These are phyloP conservation scores for Fusarium camptoceras DNA, from an alignment of 2,329 filamentous ascomycete species.

Conservation along the genomic window DNA sequence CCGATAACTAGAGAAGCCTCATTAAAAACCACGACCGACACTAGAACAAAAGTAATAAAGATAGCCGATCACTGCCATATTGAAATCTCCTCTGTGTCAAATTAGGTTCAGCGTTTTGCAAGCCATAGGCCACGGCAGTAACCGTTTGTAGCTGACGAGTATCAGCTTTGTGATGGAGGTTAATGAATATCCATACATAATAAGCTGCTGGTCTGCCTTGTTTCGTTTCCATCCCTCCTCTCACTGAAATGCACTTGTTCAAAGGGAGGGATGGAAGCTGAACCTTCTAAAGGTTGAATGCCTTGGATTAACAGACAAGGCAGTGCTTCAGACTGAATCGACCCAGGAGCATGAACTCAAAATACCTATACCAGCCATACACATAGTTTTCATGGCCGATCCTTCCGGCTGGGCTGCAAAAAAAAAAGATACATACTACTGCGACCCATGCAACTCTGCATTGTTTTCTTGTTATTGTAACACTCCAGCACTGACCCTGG, in stretches of 20 bases:
- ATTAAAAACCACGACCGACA: slow-evolving; percentile 8
- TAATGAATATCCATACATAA: background rate
- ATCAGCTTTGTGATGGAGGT: background rate
- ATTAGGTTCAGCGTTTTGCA: slow-evolving; percentile 6
- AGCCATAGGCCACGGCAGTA: background rate
- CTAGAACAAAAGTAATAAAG: slow-evolving; percentile 2
- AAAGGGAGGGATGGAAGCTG: slow-evolving; percentile 1
- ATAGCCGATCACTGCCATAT: slow-evolving; percentile 5
- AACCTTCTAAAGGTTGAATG: slow-evolving; percentile 8
- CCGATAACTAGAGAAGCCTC: background rate
- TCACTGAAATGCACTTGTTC: slow-evolving; percentile 9
- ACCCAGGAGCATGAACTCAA: slow-evolving; percentile 27
- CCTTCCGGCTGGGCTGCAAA: slow-evolving; percentile 20
- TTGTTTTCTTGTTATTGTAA: slow-evolving; percentile 1
- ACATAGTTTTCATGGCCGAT: slow-evolving; percentile 12
- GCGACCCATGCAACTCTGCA: slow-evolving; percentile 8
- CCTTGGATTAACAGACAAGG: background rate
- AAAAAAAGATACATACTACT: slow-evolving; percentile 6
- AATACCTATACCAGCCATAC: slow-evolving; percentile 17
- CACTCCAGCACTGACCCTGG: background rate
- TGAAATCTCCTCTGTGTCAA: slow-evolving; percentile 2
- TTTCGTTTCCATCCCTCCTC: slow-evolving; percentile 10
- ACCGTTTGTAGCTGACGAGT: background rate
- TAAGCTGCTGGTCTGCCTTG: background rate
- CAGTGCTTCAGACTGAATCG: slow-evolving; percentile 2